Evolutionary conservation across 176 grass and related monocot genomes (phyloP).

Genomic region (Microstegium vimineum): DNA sequence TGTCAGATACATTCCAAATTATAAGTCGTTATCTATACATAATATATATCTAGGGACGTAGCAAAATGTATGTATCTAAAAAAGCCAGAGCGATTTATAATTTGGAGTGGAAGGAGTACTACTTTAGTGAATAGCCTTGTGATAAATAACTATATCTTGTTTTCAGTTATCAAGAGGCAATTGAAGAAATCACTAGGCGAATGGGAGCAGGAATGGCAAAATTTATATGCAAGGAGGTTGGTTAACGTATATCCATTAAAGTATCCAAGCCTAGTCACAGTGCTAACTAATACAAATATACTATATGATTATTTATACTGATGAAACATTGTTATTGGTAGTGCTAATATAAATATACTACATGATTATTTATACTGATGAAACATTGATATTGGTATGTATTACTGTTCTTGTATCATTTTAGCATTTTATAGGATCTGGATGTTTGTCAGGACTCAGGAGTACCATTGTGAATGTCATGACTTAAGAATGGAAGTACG

Average conservation of each 20-base stretch:
- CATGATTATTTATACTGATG: background rate
- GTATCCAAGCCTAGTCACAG: background rate
- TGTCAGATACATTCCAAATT: too few species aligned
- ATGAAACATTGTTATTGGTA: too few species aligned
- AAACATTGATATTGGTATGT: background rate
- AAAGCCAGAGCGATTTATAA: too few species aligned
- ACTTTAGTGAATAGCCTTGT: background rate
- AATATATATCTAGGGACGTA: too few species aligned
- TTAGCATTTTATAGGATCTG: background rate
- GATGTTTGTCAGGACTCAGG: background rate
- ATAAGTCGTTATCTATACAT: too few species aligned
- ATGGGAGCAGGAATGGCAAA: conserved; percentile 98
- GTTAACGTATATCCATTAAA: conserved; percentile 21
- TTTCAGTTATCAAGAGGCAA: conserved; percentile 77
- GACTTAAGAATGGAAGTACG: background rate
- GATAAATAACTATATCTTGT: background rate
- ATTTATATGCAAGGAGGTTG: conserved; percentile 92
- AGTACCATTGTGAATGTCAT: background rate
- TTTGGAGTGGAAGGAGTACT: too few species aligned
- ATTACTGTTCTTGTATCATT: background rate
- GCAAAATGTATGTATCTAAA: too few species aligned
- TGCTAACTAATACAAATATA: too few species aligned
- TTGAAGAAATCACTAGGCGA: conserved; percentile 87
- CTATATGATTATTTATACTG: too few species aligned
- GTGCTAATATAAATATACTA: background rate